phyloP scores from a whole-genome alignment of 768 basidiomycete genomes.

The Rhizopogon vesiculosus region DNA sequence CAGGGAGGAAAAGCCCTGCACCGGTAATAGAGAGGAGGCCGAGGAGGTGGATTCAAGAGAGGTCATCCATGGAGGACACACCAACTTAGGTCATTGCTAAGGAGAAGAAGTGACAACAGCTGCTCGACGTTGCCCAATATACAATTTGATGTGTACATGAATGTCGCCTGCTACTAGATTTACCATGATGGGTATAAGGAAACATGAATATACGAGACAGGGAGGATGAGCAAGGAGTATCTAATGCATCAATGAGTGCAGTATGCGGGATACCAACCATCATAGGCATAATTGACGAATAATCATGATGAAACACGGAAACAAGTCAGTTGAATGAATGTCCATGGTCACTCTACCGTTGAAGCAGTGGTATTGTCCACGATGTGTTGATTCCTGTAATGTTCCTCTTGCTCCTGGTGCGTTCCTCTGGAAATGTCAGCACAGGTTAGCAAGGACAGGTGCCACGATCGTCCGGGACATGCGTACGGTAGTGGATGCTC shows the following conservation, averaged over 20 bases:
- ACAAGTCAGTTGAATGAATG: neutral
- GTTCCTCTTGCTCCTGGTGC: slow-evolving; percentile 56
- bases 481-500: slow-evolving; percentile 56
- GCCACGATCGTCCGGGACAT: neutral
- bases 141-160: neutral
- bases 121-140: neutral
- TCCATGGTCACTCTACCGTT: slow-evolving; percentile 15
- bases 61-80: slow-evolving; percentile 13
- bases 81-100: slow-evolving; percentile 2
- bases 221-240: neutral
- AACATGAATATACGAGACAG: neutral
- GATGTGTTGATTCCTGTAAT: slow-evolving; percentile 40
- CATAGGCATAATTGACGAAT: neutral
- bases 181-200: neutral
- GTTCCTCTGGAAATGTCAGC: slow-evolving; percentile 43
- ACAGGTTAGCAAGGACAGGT: slow-evolving; percentile 8
- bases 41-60: slow-evolving; percentile 83
- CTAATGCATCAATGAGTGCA: neutral
- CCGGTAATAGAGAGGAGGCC: slow-evolving; percentile 59
- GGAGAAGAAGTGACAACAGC: neutral
- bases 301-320: neutral
- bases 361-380: slow-evolving; percentile 12
- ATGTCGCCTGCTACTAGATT: neutral
- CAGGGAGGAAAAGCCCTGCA: slow-evolving; percentile 17
- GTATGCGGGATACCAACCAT: neutral